phyloP scores from a whole-genome alignment of 2,329 filamentous ascomycete species.

The Diaporthe humulicola region DNA sequence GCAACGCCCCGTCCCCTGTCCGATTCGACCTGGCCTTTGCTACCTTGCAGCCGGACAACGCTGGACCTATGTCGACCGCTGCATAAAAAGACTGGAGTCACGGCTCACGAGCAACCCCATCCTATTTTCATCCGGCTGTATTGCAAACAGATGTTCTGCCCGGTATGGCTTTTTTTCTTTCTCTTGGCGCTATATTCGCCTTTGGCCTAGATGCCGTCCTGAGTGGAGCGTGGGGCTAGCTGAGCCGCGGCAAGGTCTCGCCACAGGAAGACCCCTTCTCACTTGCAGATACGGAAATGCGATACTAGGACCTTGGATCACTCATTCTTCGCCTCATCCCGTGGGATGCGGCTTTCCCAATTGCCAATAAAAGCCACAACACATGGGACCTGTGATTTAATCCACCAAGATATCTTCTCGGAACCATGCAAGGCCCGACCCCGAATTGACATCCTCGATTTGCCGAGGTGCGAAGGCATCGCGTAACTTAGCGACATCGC shows the following conservation, averaged over 20 bases:
- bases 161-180: not conserved
- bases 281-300: not conserved
- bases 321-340: no score
- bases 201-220: slow-evolving; percentile 15
- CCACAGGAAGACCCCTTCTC: slow-evolving; percentile 8
- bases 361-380: not conserved
- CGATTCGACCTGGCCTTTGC: not conserved
- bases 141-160: not conserved
- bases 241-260: not conserved
- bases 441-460: not conserved
- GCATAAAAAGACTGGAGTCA: not conserved
- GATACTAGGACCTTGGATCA: not conserved
- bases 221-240: not conserved
- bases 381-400: not conserved
- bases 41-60: not conserved
- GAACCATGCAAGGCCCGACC: not conserved
- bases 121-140: not conserved
- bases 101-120: not conserved
- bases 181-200: not conserved
- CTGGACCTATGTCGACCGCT: not conserved
- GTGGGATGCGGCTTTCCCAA: not conserved
- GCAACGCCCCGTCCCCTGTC: not conserved
- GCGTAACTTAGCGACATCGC: slow-evolving; percentile 14
- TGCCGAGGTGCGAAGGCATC: not conserved
- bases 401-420: not conserved